Base-by-base conservation (phyloP, 495 filamentous ascomycete genomes). In the Daldinia caldariorum region DNA sequence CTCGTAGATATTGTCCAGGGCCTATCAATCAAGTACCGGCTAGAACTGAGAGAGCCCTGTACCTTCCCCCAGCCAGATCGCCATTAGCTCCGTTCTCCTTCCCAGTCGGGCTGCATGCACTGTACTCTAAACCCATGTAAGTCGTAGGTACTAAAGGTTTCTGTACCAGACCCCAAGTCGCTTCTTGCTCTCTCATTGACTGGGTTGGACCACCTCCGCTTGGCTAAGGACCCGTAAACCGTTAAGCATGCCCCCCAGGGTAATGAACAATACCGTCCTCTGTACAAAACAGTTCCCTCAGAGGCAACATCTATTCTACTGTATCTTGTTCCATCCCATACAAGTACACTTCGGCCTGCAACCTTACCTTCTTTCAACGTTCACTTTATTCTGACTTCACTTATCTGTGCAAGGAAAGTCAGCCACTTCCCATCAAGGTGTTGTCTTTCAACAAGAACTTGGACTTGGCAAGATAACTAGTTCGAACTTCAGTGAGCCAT, bases 91-190 rank as follows among this genome's bases (percentile, higher is more conserved):
- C 79, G 73, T 80, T 69, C 82, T 84, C 83, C 83, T 84, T 84
- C 82, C 83, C 79, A 82, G 78, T 83, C 76, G 75, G 82, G 83
- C 80, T 83, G 83, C 79, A 79, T 79, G 79, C 78, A 78, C 77
- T 79, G 77, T 79, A 76, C 74, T 78, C 73, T 75, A 74, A 68
- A 64, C 55, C 72, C 76, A 80, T 82, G 81, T 79, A 79, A 74
- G 76, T 74, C 74, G 74, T 80, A 67, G 57, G 56, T 67, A 74
- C 76, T 80, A 75, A 79, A 79, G 69, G 69, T 71, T 63, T 76
- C 74, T 69, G 70, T 79, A 74, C 77, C 77, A 76, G 72, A 74
- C 76, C 78, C 80, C 77, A 78, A 80, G 72, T 74, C 65, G 58
- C 58, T 68, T 73, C 69, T 69, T 63, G 74, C 72, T 74, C 74